A percentile compares a stretch with the other conserved stretches of the same genome.
phyloP scores from a whole-genome alignment of 306 rosid genomes.

The Delonix regia region DNA sequence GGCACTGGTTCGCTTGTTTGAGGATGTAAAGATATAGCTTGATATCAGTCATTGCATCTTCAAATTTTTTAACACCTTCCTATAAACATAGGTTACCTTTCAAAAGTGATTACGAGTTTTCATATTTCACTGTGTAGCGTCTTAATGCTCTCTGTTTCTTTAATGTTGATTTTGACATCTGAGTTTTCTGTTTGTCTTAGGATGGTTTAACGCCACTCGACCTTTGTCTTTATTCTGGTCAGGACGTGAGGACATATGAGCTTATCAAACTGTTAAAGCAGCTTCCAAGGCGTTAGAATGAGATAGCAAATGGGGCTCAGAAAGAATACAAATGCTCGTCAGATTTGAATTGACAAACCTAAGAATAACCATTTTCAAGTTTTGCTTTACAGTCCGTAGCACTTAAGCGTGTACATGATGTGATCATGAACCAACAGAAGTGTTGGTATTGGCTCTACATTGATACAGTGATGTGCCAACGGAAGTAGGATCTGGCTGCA shows the following conservation, averaged over 20 bases:
- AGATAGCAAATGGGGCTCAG: neutral
- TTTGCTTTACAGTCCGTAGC: neutral
- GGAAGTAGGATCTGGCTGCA: neutral
- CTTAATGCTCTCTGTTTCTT: conserved; percentile 2
- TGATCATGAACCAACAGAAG: neutral
- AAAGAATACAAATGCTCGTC: conserved; percentile 2
- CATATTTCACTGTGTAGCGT: neutral
- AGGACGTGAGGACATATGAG: conserved; percentile 66
- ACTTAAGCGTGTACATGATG: neutral
- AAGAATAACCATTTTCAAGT: conserved; percentile 31
- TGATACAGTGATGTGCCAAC: neutral
- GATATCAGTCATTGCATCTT: conserved; percentile 9
- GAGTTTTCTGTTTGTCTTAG: conserved; percentile 48
- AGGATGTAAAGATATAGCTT: conserved; percentile 9
- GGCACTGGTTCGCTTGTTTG: neutral
- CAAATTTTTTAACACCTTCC: neutral
- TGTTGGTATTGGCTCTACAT: neutral
- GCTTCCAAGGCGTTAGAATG: conserved; percentile 45
- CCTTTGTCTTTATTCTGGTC: conserved; percentile 81
- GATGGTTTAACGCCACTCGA: conserved; percentile 86
- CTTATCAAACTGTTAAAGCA: conserved; percentile 78
- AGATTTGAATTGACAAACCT: neutral
- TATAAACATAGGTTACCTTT: neutral
- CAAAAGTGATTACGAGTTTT: neutral
- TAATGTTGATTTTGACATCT: neutral